These are phyloP conservation scores for Guadua angustifolia DNA, from an alignment of 176 grass and related monocot species.

Conservation along the genomic window DNA sequence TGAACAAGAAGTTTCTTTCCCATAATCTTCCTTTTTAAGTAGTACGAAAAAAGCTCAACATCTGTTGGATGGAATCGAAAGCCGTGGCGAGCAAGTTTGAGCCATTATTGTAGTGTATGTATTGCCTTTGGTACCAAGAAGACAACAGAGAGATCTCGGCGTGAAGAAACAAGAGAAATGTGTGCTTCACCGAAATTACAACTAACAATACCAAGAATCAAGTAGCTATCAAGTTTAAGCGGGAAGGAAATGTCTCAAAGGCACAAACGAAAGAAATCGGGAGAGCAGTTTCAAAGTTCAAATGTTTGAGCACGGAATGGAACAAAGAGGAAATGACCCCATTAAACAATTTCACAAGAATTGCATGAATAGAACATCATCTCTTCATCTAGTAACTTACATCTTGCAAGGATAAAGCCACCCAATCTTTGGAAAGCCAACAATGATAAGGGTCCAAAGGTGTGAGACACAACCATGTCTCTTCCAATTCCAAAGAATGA, in stretches of 20 bases:
- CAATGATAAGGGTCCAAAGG: constrained; percentile 70
- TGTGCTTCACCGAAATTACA: constrained; percentile 18
- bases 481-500: constrained; percentile 75
- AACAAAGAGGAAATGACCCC: constrained; percentile 33
- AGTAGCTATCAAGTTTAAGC: background rate
- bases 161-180: constrained; percentile 39
- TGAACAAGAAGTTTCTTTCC: constrained; percentile 70
- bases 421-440: constrained; percentile 69
- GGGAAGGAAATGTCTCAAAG: constrained; percentile 23
- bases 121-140: constrained; percentile 31
- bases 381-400: constrained; percentile 55
- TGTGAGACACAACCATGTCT: constrained; percentile 83
- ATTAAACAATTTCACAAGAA: too few relatives aligned
- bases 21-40: constrained; percentile 91
- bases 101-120: constrained; percentile 51
- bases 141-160: constrained; percentile 16
- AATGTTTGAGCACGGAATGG: constrained; percentile 16
- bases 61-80: constrained; percentile 96
- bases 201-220: constrained; percentile 4
- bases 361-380: too few relatives aligned
- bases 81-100: constrained; percentile 69
- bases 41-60: constrained; percentile 83
- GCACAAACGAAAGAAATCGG: background rate
- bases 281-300: constrained; percentile 20
- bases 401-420: constrained; percentile 76